Base-by-base conservation (phyloP, 1,139 yeast genomes). In the Candida sanyaensis region DNA sequence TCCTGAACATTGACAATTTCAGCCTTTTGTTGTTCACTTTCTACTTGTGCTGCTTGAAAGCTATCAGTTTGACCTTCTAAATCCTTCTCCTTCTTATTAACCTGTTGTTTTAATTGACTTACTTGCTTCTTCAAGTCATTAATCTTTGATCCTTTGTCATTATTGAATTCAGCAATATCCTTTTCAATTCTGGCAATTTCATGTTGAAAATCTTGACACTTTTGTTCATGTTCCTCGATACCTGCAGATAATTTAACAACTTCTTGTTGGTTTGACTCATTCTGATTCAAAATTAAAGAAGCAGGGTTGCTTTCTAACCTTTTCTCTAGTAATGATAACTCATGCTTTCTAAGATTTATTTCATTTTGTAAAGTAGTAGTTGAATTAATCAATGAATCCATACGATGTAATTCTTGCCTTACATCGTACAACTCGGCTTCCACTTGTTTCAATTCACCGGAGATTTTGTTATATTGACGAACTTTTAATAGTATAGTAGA, bases 111-210 rank as follows among this genome's bases (percentile, higher is more conserved):
- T 42, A 86, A 62, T 5, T 52, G 42, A 2, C 62, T 60, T 10
- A 87, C 73, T 54, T 88, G 92, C 26, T 64, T 58, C 58, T 84
- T 81, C 47, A 95, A 70, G 55, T 87, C 81, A 47, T 82, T 81
- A 50, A 95, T 74, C 63, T 93, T 95, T 1, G 86, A 80, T 0
- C 92, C 90, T 57, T 91, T 92, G 63, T 95, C 88, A 47, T 72
- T 75, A 51, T 81, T 82, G 64, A 92, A 92, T 57, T 95, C 99
- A 45, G 76, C 73, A 73, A 91, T 88, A 63, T 95, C 99, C 31
- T 73, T 78, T 60, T 88, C 90, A 48, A 89, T 84, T 6, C 63
- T 63, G 7, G 60, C 54, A n/a, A 89, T 78, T 38, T 84, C 88
- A 1, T 51, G 48, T 37, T 66, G 57, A 50, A 68, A 64, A 39